Evolutionary conservation across 78 protist genomes (phyloP), one percentile per base, ranked within the genome.

Genomic region (Dictyostelium capitatum): DNA sequence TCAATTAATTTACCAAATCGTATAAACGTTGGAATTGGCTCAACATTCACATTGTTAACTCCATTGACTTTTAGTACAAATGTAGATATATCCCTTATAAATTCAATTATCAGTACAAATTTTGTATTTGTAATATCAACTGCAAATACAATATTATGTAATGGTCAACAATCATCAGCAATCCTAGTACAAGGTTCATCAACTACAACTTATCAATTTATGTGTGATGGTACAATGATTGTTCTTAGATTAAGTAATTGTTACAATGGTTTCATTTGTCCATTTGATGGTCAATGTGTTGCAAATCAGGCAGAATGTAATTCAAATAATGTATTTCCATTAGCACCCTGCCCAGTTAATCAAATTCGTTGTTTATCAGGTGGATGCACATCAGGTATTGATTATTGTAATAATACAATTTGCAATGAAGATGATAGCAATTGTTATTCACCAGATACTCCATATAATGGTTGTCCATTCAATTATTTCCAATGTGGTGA

Each of bases 381-480:
- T 54, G 50, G 69, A 37, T 72, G 67, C 32, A 53, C 15, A 19
- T 30, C 64, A 7, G 48, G 23, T 6, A 32, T 67, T 17, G 75
- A 67, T 6, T 32, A 32, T 67, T 67, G 75, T 32, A 28, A 23
- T 23, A 25, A 53, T 72, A 25, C 69, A 12, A 30, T 25, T 7
- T 51, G 46, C 8, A 11, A 28, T 3, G 41, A 28, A 37, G 23
- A 17, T 50, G 10, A n/a, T 19, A 14, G 9, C 0, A 11, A 17
- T n/a, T 77, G 82, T 51, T 12, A 10, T 3, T 59, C 65, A 69
- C 62, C 56, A 23, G 53, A 14, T 14, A 46, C 20, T 23, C 8
- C 79, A 17, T 83, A 54, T 15, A 4, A 53, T 25, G 91, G 91
- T 73, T 83, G 91, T 72, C 91, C 91, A 83, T 51, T 83, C 43